A percentile compares a stretch with the other conserved stretches of the same genome.
Conservation (phyloP, 2,329 filamentous ascomycete genomes). For the Lasiodiplodia hormozganensis region DNA sequence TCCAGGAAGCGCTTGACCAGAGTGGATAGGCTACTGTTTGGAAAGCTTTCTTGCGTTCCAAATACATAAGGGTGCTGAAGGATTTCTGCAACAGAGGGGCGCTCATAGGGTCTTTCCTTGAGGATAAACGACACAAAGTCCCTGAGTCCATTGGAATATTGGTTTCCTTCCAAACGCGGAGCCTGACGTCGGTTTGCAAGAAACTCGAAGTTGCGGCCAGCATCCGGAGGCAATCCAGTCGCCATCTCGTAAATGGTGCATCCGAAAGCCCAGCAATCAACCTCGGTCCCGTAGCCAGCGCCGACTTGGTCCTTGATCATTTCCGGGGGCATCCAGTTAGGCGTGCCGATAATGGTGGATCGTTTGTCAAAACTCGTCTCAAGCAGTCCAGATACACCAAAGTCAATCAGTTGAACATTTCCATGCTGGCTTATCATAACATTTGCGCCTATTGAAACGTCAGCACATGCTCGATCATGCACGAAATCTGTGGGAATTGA, state of each 20-base stretch:
- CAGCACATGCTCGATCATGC: background rate
- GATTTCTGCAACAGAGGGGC: slow-evolving; percentile 73
- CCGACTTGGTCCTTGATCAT: slow-evolving; percentile 56
- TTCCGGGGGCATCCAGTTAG: slow-evolving; percentile 87
- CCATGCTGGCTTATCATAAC: slow-evolving; percentile 80
- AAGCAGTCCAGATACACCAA: slow-evolving; percentile 80
- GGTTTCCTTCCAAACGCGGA: slow-evolving; percentile 73
- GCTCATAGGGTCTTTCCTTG: slow-evolving; percentile 69
- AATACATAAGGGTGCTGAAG: slow-evolving; percentile 73
- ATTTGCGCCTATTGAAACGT: slow-evolving; percentile 64
- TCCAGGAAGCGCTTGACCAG: slow-evolving; percentile 75
- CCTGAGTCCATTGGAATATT: slow-evolving; percentile 73
- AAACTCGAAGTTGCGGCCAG: slow-evolving; percentile 56
- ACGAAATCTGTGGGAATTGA: background rate
- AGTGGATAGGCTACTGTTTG: slow-evolving; percentile 67
- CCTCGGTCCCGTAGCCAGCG: slow-evolving; percentile 56
- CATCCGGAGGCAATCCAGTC: slow-evolving; percentile 70
- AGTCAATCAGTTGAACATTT: slow-evolving; percentile 81
- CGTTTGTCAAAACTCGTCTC: slow-evolving; percentile 79
- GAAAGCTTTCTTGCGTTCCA: slow-evolving; percentile 68
- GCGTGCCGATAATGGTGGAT: slow-evolving; percentile 81
- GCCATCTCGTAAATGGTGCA: slow-evolving; percentile 83
- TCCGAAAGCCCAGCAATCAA: slow-evolving; percentile 85
- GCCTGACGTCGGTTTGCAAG: slow-evolving; percentile 63
- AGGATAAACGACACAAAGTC: slow-evolving; percentile 77